phyloP scores from a whole-genome alignment of 257 asterid species.

The Nyctanthes arbortristis region DNA sequence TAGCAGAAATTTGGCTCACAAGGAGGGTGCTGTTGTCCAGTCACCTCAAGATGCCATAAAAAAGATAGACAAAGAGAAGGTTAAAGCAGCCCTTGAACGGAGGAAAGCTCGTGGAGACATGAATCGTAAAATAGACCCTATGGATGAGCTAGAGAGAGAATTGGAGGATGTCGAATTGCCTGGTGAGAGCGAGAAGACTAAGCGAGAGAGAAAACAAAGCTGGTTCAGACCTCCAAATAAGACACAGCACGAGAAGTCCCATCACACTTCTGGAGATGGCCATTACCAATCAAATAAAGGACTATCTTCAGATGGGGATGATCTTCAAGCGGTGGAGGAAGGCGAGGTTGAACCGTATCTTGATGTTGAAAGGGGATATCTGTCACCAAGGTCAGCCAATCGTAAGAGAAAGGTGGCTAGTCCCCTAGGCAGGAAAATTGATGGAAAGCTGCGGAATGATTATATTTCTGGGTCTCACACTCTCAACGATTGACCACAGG shows the following conservation, averaged over 20 bases:
- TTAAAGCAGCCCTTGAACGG: constrained; percentile 74
- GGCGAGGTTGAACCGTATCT: constrained; percentile 72
- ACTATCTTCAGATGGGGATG: too few species aligned
- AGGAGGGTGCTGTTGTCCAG: constrained; percentile 45
- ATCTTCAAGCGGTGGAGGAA: constrained; percentile 67
- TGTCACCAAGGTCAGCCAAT: constrained; percentile 50
- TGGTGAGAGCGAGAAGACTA: constrained; percentile 51
- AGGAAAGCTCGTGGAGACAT: constrained; percentile 75
- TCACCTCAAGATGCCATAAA: constrained; percentile 53
- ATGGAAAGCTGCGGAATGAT: constrained; percentile 46
- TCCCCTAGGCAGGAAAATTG: constrained; percentile 46
- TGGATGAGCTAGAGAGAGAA: constrained; percentile 85
- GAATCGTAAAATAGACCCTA: constrained; percentile 47
- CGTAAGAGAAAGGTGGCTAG: constrained; percentile 68
- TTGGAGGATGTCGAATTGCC: constrained; percentile 75
- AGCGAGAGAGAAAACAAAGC: constrained; percentile 43
- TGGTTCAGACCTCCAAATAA: constrained; percentile 46
- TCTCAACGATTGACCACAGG: constrained; percentile 29
- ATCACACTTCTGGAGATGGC: constrained; percentile 36
- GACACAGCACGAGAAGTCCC: constrained; percentile 39
- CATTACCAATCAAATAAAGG: too few species aligned
- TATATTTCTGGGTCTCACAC: constrained; percentile 28
- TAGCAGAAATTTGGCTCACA: constrained; percentile 34
- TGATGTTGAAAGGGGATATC: constrained; percentile 43
- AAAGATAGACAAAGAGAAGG: constrained; percentile 66